Base-by-base conservation (phyloP, 179 eudicot species). In the Nepenthes alata region DNA sequence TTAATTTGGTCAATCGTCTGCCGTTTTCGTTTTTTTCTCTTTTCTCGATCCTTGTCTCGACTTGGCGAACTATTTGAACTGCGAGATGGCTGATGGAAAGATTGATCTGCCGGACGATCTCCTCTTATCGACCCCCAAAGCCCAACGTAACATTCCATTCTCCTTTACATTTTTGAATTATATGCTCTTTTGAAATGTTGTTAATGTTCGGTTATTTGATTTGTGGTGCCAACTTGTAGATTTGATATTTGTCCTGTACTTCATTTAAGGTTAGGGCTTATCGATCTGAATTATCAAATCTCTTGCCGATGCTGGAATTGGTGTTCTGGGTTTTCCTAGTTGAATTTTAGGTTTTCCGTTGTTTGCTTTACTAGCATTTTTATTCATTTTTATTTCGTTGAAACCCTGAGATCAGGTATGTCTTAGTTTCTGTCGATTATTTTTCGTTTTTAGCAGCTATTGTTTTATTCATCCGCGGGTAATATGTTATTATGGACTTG, bases 81-180 rank as follows among this genome's bases (percentile, higher is more conserved):
- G 35, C 11, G 37, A 35, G 53, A 87, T 89, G 91, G 75, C 96
- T 12, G 82, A 70, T 59, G 68, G 76, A 52, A 84, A 80, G 61
- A 61, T 84, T 66, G 76, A 78, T 78, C 86, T 84, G 51, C 82
- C 87, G 50, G 89, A 83, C 61, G 88, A 84, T 85, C 85, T 87
- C 77, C 74, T 83, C 71, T 70, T 74, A 2, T 73, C 96, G 52
- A 68, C 74, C 49, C 48, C 88, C 35, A 80, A 74, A 72, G 91
- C 94, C 44, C 47, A 37, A 58, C 62, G 48, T 50, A 38, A 38
- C 41, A 35, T 16, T 60, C 14, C 14, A 7, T 53, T 16, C 41
- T 16, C 12, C 13, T 9, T 58, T 45, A 11, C 5, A 15, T 9
- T 45, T 25, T 3, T 56, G 3, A 6, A 34, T 12, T 11, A 12